phyloP scores from a whole-genome alignment of 2,329 filamentous ascomycete genomes.

The Dissoconium aciculare region DNA sequence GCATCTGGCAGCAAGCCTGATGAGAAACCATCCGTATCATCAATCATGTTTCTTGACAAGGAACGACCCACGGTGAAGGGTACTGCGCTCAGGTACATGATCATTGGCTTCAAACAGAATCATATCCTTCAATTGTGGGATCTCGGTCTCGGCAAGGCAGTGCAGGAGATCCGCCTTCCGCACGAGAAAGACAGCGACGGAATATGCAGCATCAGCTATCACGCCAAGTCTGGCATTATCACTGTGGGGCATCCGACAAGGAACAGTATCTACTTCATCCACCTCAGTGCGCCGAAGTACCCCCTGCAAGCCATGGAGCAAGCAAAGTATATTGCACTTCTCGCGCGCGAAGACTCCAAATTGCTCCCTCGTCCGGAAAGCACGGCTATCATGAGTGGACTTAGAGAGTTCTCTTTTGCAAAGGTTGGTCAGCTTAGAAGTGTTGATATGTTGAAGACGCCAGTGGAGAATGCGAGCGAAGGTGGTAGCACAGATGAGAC shows the following conservation, averaged over 20 bases:
- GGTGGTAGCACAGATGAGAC: slow-evolving; percentile 48
- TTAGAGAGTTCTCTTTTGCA: slow-evolving; percentile 85
- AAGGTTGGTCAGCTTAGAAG: slow-evolving; percentile 78
- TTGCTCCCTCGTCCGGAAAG: slow-evolving; percentile 80
- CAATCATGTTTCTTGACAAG: slow-evolving; percentile 91
- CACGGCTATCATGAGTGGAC: slow-evolving; percentile 91
- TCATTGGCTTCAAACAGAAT: slow-evolving; percentile 98
- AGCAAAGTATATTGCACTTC: slow-evolving; percentile 68
- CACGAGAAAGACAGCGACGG: slow-evolving; percentile 70
- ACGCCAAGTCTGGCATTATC: slow-evolving; percentile 82
- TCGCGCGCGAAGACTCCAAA: slow-evolving; percentile 55
- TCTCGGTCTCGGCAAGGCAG: slow-evolving; percentile 81
- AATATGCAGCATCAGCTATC: slow-evolving; percentile 94
- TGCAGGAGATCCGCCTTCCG: slow-evolving; percentile 92
- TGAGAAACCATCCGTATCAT: slow-evolving; percentile 94
- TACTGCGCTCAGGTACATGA: slow-evolving; percentile 80
- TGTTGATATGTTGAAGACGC: slow-evolving; percentile 68
- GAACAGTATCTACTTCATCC: slow-evolving; percentile 94
- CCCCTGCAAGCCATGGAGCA: slow-evolving; percentile 67
- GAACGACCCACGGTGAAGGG: slow-evolving; percentile 82
- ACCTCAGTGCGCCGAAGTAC: slow-evolving; percentile 88
- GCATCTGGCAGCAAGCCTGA: slow-evolving; percentile 20
- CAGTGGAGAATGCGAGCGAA: slow-evolving; percentile 39
- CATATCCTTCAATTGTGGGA: slow-evolving; percentile 98
- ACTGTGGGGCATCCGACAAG: slow-evolving; percentile 89